Evolutionary conservation across 768 basidiomycete genomes (phyloP), one percentile per base, ranked within the genome.

Genomic region (Lactarius tabidus): DNA sequence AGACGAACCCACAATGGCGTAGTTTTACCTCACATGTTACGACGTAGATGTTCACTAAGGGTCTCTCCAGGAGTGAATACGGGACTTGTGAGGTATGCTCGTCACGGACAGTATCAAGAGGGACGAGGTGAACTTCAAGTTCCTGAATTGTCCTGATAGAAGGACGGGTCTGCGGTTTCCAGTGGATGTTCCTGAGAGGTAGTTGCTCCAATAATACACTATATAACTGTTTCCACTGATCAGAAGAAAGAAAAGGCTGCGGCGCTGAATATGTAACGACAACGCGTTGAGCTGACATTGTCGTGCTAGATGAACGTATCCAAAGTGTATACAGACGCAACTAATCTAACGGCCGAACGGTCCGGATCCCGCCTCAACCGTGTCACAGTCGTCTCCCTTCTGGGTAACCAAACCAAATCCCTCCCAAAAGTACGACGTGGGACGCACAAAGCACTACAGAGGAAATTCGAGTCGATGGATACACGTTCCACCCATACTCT

Each of bases 171-270:
- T 83, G 71, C 20, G 90, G 83, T 75, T 91, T 95, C 95, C 97
- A 98, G 75, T 98, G 93, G 31, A 98, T 83, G 76, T 89, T 95
- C 58, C 89, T 86, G 60, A 99, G 79, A 0, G 97, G 97, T 7
- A 92, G 76, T 70, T 90, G 91, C 1, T 85, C 82, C n/a, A 79
- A 74, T 38, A 94, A 77, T 3, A 88, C 84, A 20, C 79, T 75
- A 66, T 85, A 80, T 31, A 91, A 81, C 72, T 90, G 88, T 64
- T 79, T 82, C 87, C 91, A 93, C 71, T 82, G 85, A 43, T 85
- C 84, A 1, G 92, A 90, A 8, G 85, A 79, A 28, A 89, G 79
- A 70, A 89, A 86, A 38, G 83, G 74, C 23, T 81, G 81, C 8
- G 88, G 79, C 2, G 87, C 85, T 33, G 88, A 79, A 70, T 87